Conservation (phyloP, 768 basidiomycete species). For the Rhizopogon rudus region DNA sequence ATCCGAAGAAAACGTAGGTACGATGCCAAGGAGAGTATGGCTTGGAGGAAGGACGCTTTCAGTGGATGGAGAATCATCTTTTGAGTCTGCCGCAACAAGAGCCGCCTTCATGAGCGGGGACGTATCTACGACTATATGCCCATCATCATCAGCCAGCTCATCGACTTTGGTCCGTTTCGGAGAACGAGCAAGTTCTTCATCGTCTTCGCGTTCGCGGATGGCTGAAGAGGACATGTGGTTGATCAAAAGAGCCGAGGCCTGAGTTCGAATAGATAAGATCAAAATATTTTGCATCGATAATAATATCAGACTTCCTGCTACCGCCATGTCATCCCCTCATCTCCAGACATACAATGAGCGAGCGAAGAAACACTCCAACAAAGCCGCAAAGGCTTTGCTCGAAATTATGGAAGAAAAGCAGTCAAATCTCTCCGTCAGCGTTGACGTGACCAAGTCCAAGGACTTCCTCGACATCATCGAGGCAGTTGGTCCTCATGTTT, state of each 20-base stretch:
- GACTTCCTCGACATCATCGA: constrained; percentile 86
- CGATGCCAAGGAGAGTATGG: constrained; percentile 59
- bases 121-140: constrained; percentile 8
- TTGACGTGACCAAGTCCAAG: constrained; percentile 80
- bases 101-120: background rate
- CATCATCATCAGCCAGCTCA: constrained; percentile 10
- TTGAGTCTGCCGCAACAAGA: constrained; percentile 2
- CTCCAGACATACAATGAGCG: constrained; percentile 59
- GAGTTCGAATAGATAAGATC: constrained; percentile 2
- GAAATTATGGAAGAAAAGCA: constrained; percentile 82
- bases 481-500: constrained; percentile 83
- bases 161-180: constrained; percentile 35
- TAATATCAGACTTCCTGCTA: background rate
- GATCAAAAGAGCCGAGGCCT: background rate
- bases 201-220: constrained; percentile 50
- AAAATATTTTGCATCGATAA: background rate
- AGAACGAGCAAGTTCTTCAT: constrained; percentile 30
- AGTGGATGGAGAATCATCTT: background rate
- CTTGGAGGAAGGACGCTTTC: constrained; percentile 64
- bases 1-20: constrained; percentile 43
- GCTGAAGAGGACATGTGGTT: constrained; percentile 25
- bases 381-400: constrained; percentile 74
- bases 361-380: constrained; percentile 55
- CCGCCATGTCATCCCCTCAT: constrained; percentile 31
- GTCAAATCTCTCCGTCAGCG: constrained; percentile 91